Evolutionary conservation across 345 rosid species (phyloP), one percentile per base, ranked within the genome.

Genomic region (Schrenkiella parvula): DNA sequence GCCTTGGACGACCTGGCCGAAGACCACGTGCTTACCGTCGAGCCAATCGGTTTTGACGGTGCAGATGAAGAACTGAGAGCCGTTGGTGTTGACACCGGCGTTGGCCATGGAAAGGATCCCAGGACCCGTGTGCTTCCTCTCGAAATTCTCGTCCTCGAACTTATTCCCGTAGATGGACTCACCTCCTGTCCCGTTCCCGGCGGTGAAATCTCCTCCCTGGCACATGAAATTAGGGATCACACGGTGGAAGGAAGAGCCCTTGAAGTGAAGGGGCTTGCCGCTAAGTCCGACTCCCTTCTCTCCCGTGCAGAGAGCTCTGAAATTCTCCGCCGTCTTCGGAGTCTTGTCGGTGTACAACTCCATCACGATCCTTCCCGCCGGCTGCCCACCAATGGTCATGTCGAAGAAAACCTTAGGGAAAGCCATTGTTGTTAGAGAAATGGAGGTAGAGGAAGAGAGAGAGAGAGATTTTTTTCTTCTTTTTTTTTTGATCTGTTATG

Each of bases 121-220:
- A 0, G 90, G 81, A 0, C 90, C 92, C 0, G 87, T 87, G 73
- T 91, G 97, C 86, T 89, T 89, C 88, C 79, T 84, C 15, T 53
- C 29, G 83, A 91, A 91, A 75, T 89, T 81, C 87, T 91, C 97
- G 19, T 92, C 96, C 0, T 79, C 82, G 55, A 92, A 88, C 79
- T 84, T 92, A 0, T 56, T 3, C 1, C 96, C 95, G 55, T 92
- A 92, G 79, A 92, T 89, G 0, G 98, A 89, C 48, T 92, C 98
- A 0, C 96, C 96, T 15, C 95, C 92, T 5, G 88, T 88, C 2
- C 96, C 98, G 61, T 92, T 86, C 6, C 92, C 89, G 15, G 84
- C 89, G 0, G 93, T 89, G 82, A 88, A 89, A 19, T 89, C 98
- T 1, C 96, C 96, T 3, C 98, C 98, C 68, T 88, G 98, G 62